Conservation (phyloP, 371 early-diverging fungal species). For the Mucor circinelloides region DNA sequence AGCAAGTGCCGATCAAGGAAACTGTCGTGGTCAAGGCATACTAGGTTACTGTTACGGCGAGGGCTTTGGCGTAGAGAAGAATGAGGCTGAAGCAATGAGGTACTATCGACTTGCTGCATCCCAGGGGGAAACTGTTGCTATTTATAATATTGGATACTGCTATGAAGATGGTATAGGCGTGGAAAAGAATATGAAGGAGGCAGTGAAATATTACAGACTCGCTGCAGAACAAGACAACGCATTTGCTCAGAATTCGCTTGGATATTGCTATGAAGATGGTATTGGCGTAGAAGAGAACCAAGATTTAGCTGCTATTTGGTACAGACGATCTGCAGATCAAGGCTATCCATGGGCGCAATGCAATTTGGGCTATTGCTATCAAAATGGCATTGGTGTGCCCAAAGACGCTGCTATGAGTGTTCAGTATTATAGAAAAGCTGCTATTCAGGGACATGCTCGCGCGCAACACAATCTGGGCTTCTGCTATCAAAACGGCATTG, state of each 20-base stretch:
- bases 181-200: conserved; percentile 63
- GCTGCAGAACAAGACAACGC: conserved; percentile 80
- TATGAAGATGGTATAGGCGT: conserved; percentile 86
- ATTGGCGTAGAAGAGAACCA: conserved; percentile 66
- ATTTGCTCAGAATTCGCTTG: conserved; percentile 85
- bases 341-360: conserved; percentile 67
- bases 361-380: conserved; percentile 84
- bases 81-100: conserved; percentile 68
- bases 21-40: conserved; percentile 72
- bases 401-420: conserved; percentile 64
- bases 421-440: conserved; percentile 81
- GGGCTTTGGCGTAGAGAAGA: conserved; percentile 77
- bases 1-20: conserved; percentile 66
- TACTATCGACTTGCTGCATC: conserved; percentile 74
- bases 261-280: conserved; percentile 80
- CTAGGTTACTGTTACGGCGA: conserved; percentile 79
- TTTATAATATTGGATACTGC: conserved; percentile 84
- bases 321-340: conserved; percentile 71
- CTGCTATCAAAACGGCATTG: conserved; percentile 88
- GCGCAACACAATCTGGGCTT: too few relatives aligned
- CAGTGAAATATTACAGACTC: conserved; percentile 74
- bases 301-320: conserved; percentile 57
- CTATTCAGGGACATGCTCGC: conserved; percentile 78
- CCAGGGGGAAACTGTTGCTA: conserved; percentile 71
- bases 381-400: conserved; percentile 80